A percentile compares a stretch with the other conserved stretches of the same genome.
Conservation (phyloP, 768 basidiomycete species). For the Daedaleopsis sinensis region DNA sequence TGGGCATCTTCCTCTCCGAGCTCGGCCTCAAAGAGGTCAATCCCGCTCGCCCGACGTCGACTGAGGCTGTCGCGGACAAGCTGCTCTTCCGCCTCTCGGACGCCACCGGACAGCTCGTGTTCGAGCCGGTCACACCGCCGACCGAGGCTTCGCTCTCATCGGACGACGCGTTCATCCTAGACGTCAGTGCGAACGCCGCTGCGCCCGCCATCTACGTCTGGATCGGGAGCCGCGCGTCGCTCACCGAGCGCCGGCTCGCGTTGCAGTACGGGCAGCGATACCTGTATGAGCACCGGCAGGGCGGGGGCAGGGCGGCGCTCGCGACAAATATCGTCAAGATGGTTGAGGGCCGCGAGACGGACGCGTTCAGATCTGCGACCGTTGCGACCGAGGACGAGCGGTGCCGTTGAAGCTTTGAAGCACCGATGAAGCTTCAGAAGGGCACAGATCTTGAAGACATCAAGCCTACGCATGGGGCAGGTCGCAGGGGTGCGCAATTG, state of each 20-base stretch:
- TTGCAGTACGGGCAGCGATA: slow-evolving; percentile 60
- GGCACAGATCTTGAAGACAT: too few species aligned
- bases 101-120: slow-evolving; percentile 41
- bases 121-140: slow-evolving; percentile 37
- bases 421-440: too few species aligned
- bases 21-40: slow-evolving; percentile 40
- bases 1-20: slow-evolving; percentile 49
- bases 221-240: slow-evolving; percentile 54
- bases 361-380: slow-evolving; percentile 44
- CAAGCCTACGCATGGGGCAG: too few species aligned
- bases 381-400: slow-evolving; percentile 3
- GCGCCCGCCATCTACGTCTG: slow-evolving; percentile 58
- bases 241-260: slow-evolving; percentile 52
- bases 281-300: slow-evolving; percentile 42
- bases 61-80: slow-evolving; percentile 28
- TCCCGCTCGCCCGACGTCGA: slow-evolving; percentile 1
- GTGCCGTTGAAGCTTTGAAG: too few species aligned
- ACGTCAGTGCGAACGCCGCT: slow-evolving; percentile 38
- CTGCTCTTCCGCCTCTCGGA: slow-evolving; percentile 50
- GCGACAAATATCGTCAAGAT: slow-evolving; percentile 52
- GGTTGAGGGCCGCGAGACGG: slow-evolving; percentile 55
- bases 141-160: slow-evolving; percentile 44
- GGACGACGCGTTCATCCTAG: slow-evolving; percentile 55
- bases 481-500: too few species aligned
- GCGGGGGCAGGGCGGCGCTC: slow-evolving; percentile 22